Evolutionary conservation across 2,329 filamentous ascomycete genomes (phyloP).

Genomic region (Monascus ruber): DNA sequence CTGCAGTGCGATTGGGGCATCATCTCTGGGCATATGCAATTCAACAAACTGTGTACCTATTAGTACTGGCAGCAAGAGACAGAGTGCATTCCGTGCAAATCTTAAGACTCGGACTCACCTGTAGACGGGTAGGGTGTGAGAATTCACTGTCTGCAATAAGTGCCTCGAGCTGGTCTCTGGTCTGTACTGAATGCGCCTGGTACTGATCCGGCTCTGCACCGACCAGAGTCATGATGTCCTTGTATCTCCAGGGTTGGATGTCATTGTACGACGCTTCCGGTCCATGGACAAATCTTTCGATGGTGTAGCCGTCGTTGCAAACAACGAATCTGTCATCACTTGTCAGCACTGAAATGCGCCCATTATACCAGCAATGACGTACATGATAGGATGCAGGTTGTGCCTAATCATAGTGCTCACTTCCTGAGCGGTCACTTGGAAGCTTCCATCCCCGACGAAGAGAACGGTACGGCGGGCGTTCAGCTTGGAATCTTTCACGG

Average conservation of each 20-base stretch:
- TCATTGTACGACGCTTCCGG: conserved; percentile 74
- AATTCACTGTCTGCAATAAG: conserved; percentile 57
- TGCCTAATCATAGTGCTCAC: conserved; percentile 72
- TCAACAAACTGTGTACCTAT: conserved; percentile 59
- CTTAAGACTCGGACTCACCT: too few species aligned
- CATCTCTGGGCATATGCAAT: conserved; percentile 66
- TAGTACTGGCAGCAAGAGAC: conserved; percentile 5
- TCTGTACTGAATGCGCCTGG: conserved; percentile 57
- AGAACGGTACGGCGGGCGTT: conserved; percentile 59
- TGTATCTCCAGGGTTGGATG: conserved; percentile 63
- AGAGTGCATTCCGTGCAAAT: too few species aligned
- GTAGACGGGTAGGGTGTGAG: conserved; percentile 37
- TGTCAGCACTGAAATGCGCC: too few species aligned
- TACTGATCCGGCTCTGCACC: conserved; percentile 40
- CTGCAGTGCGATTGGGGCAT: conserved; percentile 60
- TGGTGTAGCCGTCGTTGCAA: conserved; percentile 81
- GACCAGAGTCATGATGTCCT: too few species aligned
- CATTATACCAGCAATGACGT: conserved; percentile 20
- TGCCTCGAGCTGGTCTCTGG: conserved; percentile 54
- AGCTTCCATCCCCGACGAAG: conserved; percentile 76
- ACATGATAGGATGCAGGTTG: conserved; percentile 64
- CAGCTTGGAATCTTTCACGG: conserved; percentile 48
- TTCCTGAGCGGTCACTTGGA: conserved; percentile 77
- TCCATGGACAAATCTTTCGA: conserved; percentile 80
- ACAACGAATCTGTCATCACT: conserved; percentile 51